phyloP scores from a whole-genome alignment of 148 eudicot species.

The Rhododendron molle region DNA sequence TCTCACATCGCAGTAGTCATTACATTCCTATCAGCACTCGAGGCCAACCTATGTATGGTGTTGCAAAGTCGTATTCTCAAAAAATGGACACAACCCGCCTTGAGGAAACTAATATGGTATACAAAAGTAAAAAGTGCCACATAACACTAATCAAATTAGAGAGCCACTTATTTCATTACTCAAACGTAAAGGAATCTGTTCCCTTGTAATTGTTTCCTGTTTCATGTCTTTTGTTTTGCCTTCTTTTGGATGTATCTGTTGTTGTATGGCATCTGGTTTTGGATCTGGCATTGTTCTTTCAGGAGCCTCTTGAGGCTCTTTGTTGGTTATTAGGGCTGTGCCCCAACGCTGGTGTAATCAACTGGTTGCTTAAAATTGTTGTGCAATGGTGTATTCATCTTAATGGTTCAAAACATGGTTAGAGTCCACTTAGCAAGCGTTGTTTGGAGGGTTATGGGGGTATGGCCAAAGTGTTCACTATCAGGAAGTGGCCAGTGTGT shows the following conservation, averaged over 20 bases:
- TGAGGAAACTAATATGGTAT: background rate
- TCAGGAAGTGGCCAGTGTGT: background rate
- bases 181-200: background rate
- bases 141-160: too few species aligned
- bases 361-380: background rate
- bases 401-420: background rate
- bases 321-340: background rate
- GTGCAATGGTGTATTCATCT: too few species aligned
- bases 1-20: too few species aligned
- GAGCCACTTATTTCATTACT: background rate
- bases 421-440: background rate
- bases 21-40: too few species aligned
- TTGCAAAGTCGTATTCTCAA: too few species aligned
- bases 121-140: background rate
- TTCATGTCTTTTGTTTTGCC: background rate
- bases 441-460: background rate
- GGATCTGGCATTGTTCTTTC: background rate
- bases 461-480: background rate
- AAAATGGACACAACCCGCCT: background rate
- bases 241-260: background rate
- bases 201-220: background rate
- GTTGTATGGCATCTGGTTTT: background rate
- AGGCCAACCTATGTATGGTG: too few species aligned
- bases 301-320: background rate
- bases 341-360: background rate